Evolutionary conservation across 1,284 basidiomycete species (phyloP), one percentile per base, ranked within the genome.

Genomic region (Pascua guehoae): DNA sequence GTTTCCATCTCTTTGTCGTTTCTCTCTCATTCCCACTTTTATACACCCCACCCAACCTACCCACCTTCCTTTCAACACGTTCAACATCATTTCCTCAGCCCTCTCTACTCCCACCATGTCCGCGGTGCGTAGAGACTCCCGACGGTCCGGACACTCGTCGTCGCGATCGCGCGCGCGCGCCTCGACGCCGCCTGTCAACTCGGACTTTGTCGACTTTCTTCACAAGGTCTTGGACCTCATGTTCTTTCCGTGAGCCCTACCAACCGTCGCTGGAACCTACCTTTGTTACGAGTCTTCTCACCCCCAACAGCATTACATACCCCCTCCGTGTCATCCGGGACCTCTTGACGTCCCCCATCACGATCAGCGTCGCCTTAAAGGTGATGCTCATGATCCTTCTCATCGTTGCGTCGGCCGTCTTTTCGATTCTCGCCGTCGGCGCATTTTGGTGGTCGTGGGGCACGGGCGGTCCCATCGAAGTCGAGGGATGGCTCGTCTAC

Each of bases 391-490:
- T 76, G 7, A 53, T 57, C 24, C 54, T 72, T 41, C 65, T 78
- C 2, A 50, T 71, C 4, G 56, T 72, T 4, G 62, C 64, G 11
- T 71, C 70, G 2, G 70, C 69, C 4, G 56, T 69, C 3, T 68
- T 76, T 58, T 73, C 71, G 10, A 51, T 75, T 1, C 52, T 76
- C 10, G 72, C 73, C 8, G 72, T 76, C 32, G 74, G 68, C 43
- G 73, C 72, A 4, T 77, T 76, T 66, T 78, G 74, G 73, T 75
- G 68, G 62, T 71, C 69, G 4, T 76, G 74, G 71, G 70, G 73
- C 2, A 70, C 71, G 11, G 75, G 72, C 1, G 67, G 68, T n/a
- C 53, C 58, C 3, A 64, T 78, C 17, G 75, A 78, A 56, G 66
- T 71, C 1, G 76, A 78, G 56, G 76, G 74, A 7, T 78, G 76